These are phyloP conservation scores for Irpex sp. DNA, from an alignment of 1,284 basidiomycete genomes.

Conservation along the genomic window DNA sequence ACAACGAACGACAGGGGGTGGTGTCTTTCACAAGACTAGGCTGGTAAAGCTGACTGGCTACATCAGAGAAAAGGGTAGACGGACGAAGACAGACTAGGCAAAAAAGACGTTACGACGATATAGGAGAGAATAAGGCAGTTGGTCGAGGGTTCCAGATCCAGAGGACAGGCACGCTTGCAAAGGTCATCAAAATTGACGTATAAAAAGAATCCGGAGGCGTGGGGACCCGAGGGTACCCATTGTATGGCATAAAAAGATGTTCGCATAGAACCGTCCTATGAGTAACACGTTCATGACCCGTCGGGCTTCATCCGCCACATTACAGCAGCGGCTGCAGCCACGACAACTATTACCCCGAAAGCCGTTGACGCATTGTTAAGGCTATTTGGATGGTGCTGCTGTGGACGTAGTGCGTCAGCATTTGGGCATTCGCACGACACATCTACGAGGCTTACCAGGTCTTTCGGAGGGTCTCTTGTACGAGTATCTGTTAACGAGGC, in stretches of 20 bases:
- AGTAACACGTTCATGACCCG: constrained; percentile 9
- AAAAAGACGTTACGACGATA: constrained; percentile 3
- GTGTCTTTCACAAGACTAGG: constrained; percentile 3
- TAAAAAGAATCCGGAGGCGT: not conserved
- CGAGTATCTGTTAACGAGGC: constrained; percentile 11
- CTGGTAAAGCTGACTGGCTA: not conserved
- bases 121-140: constrained; percentile 1
- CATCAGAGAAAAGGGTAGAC: not conserved
- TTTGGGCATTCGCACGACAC: not conserved
- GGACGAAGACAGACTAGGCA: not conserved
- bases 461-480: constrained; percentile 15
- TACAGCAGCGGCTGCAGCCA: constrained; percentile 64
- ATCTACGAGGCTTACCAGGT: constrained; percentile 14
- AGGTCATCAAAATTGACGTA: not conserved
- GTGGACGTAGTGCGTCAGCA: constrained; percentile 4
- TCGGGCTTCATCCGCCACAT: constrained; percentile 61
- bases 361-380: constrained; percentile 35
- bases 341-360: constrained; percentile 55
- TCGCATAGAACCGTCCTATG: not conserved
- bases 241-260: constrained; percentile 1
- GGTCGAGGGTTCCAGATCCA: not conserved
- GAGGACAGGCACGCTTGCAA: not conserved
- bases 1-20: constrained; percentile 8
- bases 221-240: not conserved
- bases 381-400: constrained; percentile 4